These are phyloP conservation scores for Aquilaria malaccensis DNA, from an alignment of 345 rosid species.

Conservation along the genomic window DNA sequence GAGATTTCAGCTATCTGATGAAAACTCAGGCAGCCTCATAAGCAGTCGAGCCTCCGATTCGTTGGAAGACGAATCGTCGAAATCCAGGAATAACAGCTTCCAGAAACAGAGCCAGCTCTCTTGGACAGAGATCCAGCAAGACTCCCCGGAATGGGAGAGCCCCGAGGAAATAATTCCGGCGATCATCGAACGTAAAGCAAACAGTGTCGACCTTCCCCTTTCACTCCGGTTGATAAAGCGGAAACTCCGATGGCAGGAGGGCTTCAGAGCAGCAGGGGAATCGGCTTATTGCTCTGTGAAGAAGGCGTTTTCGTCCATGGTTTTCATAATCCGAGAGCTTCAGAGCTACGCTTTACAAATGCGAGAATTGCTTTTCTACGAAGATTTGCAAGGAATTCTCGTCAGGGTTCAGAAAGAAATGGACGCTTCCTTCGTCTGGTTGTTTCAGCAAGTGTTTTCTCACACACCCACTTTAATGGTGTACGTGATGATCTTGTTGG, in stretches of 20 bases:
- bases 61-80: no score
- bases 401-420: slow-evolving; percentile 64
- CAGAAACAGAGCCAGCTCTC: not conserved
- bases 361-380: slow-evolving; percentile 57
- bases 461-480: slow-evolving; percentile 85
- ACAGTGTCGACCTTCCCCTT: slow-evolving; percentile 62
- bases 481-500: slow-evolving; percentile 71
- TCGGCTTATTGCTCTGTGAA: slow-evolving; percentile 56
- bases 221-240: slow-evolving; percentile 68
- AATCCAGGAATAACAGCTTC: not conserved
- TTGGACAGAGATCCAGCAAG: no score
- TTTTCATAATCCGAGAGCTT: slow-evolving; percentile 69
- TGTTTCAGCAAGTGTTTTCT: slow-evolving; percentile 78
- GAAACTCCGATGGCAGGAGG: slow-evolving; percentile 62
- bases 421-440: slow-evolving; percentile 81
- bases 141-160: slow-evolving; percentile 10
- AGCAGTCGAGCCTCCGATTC: no score
- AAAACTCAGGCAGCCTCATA: slow-evolving; percentile 13
- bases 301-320: slow-evolving; percentile 83
- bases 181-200: slow-evolving; percentile 67
- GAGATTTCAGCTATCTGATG: slow-evolving; percentile 36
- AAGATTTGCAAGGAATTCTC: slow-evolving; percentile 60
- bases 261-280: slow-evolving; percentile 45
- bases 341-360: slow-evolving; percentile 63
- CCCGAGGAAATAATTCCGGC: slow-evolving; percentile 30